Conservation (phyloP, 257 asterid genomes). For the Buddleja alternifolia region DNA sequence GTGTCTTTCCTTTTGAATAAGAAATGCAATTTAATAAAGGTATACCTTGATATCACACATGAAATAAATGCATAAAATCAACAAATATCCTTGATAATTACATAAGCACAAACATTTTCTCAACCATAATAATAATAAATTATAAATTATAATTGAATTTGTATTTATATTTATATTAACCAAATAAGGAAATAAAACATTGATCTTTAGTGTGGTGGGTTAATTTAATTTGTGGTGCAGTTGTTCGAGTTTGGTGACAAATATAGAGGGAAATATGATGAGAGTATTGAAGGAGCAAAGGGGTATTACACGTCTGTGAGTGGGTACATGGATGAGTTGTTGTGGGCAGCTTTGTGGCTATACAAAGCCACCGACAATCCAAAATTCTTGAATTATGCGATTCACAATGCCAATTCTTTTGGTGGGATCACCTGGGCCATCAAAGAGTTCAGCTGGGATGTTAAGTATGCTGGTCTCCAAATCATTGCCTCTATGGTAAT, state of each 20-base stretch:
- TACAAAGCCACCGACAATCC: constrained; percentile 76
- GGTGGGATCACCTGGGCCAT: constrained; percentile 94
- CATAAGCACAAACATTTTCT: too few species aligned
- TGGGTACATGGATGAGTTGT: constrained; percentile 87
- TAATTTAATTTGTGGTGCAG: too few species aligned
- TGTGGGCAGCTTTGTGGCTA: constrained; percentile 96
- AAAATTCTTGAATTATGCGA: constrained; percentile 55
- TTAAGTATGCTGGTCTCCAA: constrained; percentile 85
- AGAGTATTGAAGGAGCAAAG: constrained; percentile 68
- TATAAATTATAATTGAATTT: too few species aligned
- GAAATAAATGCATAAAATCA: too few species aligned
- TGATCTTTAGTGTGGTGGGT: too few species aligned
- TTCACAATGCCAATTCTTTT: constrained; percentile 54
- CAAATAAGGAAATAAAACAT: too few species aligned
- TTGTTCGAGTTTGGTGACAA: constrained; percentile 87
- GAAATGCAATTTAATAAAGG: too few species aligned
- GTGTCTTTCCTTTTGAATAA: too few species aligned
- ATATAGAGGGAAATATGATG: constrained; percentile 73
- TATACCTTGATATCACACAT: too few species aligned
- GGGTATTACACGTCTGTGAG: constrained; percentile 86
- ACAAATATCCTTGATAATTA: too few species aligned
- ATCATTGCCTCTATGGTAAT: constrained; percentile 74
- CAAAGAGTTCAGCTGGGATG: constrained; percentile 93
- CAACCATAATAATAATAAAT: too few species aligned
- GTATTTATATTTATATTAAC: too few species aligned